Percentiles rank a stretch among this genome's conserved stretches.
Conservation (phyloP, 371 early-diverging fungal genomes). For the Parasitella parasitica region DNA sequence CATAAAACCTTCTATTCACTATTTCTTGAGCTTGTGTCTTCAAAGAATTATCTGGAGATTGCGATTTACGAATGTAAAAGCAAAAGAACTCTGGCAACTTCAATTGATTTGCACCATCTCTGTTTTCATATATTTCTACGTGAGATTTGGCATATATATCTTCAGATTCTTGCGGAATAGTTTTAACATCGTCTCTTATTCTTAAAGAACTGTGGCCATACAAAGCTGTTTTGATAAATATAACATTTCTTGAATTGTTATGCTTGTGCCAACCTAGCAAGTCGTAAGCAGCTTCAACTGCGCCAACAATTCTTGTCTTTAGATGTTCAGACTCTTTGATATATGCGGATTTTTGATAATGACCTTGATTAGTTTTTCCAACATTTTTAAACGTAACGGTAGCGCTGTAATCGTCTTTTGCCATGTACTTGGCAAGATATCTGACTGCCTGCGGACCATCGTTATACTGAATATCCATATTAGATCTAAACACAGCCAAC, state of each 20-base stretch:
- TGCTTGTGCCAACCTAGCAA: neutral
- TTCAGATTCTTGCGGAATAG: neutral
- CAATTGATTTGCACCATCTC: neutral
- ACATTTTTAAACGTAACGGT: neutral
- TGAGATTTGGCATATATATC: neutral
- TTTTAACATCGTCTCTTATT: neutral
- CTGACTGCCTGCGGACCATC: neutral
- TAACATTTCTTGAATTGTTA: neutral
- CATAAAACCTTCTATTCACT: neutral
- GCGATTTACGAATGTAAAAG: too few relatives aligned
- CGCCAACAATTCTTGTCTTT: neutral
- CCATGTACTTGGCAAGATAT: constrained; percentile 8
- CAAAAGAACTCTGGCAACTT: neutral
- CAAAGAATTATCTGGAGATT: too few relatives aligned
- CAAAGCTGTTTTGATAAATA: neutral
- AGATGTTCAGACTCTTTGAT: neutral
- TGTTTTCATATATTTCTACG: neutral
- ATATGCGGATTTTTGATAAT: neutral
- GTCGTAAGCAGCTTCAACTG: constrained; percentile 1
- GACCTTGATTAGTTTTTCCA: neutral
- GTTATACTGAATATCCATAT: constrained; percentile 13
- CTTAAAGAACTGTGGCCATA: neutral
- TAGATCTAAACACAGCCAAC: neutral
- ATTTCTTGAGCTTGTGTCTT: too few relatives aligned
- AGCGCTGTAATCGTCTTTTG: neutral